A percentile compares a stretch with the other conserved stretches of the same genome.
phyloP scores from a whole-genome alignment of 1,284 basidiomycete genomes.

The Gymnopus androsaceus region DNA sequence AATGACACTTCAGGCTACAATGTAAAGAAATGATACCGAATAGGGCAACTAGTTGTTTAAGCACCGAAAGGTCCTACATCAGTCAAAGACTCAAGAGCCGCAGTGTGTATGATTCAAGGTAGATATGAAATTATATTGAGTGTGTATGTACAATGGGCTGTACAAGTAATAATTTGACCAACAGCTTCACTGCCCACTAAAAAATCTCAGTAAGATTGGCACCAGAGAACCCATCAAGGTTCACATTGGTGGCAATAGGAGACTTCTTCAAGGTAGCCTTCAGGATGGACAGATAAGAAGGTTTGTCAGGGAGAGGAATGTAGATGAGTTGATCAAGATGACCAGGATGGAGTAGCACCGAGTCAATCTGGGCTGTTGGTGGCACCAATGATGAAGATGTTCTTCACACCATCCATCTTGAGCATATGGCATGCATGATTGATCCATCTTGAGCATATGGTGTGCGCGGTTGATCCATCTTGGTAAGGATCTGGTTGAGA shows the following conservation, averaged over 20 bases:
- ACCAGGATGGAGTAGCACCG: no score
- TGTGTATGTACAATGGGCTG: no score
- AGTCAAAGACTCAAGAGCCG: no score
- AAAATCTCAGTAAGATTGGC: constrained; percentile 99
- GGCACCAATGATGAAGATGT: constrained; percentile 98
- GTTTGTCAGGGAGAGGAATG: constrained; percentile 93
- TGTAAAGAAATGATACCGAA: no score
- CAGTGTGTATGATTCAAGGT: no score
- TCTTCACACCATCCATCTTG: constrained; percentile 99
- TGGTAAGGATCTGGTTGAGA: constrained; percentile 95
- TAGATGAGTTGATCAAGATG: constrained; percentile 96
- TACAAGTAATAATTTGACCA: no score
- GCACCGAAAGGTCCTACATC: no score
- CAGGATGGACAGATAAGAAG: constrained; percentile 89
- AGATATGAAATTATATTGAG: no score
- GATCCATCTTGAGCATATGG: no score
- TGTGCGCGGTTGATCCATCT: constrained; percentile 99
- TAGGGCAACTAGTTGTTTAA: no score
- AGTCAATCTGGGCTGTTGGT: constrained; percentile 99
- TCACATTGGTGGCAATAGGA: constrained; percentile 84
- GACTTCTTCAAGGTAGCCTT: constrained; percentile 92
- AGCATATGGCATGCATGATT: no score
- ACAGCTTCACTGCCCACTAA: constrained; percentile 96
- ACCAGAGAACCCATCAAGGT: constrained; percentile 94
- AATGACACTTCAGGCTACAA: no score